Percentiles rank a stretch among this genome's conserved stretches.
phyloP scores from a whole-genome alignment of 192 early-diverging fungal species.

The Coemansia sp. region DNA sequence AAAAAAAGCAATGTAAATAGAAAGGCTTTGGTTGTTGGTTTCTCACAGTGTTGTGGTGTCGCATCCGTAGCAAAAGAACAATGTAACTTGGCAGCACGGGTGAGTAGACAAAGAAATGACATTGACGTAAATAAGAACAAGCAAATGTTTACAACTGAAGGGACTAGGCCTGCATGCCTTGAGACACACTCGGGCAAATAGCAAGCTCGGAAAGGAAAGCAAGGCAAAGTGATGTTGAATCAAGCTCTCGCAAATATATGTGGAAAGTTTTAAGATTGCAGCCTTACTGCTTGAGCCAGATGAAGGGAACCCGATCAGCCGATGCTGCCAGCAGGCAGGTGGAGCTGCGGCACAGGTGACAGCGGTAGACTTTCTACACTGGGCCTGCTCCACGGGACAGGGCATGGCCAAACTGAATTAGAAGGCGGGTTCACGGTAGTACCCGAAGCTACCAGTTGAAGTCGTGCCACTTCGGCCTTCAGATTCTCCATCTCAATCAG shows the following conservation, averaged over 20 bases:
- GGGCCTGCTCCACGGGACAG: background rate
- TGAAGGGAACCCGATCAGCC: background rate
- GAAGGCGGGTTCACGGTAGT: background rate
- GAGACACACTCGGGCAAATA: background rate
- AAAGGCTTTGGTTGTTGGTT: background rate
- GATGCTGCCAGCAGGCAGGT: background rate
- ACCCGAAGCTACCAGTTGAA: slow-evolving; percentile 9
- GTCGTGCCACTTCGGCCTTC: slow-evolving; percentile 36
- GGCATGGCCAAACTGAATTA: background rate
- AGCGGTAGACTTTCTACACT: background rate
- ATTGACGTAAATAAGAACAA: background rate
- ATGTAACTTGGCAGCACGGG: background rate
- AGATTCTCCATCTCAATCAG: slow-evolving; percentile 53
- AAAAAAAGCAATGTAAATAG: background rate
- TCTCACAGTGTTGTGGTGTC: background rate
- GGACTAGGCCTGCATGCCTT: background rate
- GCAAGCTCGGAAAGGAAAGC: background rate
- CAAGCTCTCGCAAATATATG: background rate
- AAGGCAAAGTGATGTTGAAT: background rate
- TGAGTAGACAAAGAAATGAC: background rate
- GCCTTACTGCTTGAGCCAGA: background rate
- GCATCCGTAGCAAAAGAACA: background rate
- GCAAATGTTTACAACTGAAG: background rate
- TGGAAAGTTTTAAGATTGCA: background rate
- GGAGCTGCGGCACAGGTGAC: background rate